phyloP scores from a whole-genome alignment of 2,329 filamentous ascomycete genomes.

The Bimuria novae-zelandiae region DNA sequence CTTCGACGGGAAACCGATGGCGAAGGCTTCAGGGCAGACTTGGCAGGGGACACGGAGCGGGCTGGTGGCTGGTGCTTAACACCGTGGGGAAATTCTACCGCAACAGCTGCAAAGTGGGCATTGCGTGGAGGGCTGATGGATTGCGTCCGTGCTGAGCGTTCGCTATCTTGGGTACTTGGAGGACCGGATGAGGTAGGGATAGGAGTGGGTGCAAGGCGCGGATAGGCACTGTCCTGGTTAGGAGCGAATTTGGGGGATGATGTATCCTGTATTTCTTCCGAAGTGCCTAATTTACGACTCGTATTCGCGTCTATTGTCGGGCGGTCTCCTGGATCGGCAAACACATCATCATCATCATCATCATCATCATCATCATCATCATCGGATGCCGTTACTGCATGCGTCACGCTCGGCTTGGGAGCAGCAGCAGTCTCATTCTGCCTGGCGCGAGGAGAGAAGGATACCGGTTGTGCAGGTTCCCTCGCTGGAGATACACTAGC shows the following conservation, averaged over 20 bases:
- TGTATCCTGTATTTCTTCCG: conserved; percentile 11
- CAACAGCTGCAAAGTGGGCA: conserved; percentile 67
- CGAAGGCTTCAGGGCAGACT: conserved; percentile 73
- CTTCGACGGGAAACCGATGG: conserved; percentile 57
- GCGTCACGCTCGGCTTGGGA: neutral
- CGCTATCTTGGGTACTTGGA: conserved; percentile 19
- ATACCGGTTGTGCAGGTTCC: conserved; percentile 12
- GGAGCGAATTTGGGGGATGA: conserved; percentile 25
- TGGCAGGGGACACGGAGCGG: conserved; percentile 74
- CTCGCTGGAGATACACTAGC: conserved; percentile 11
- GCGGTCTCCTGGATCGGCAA: conserved; percentile 49
- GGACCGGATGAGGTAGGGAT: conserved; percentile 14
- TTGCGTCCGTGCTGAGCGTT: conserved; percentile 41
- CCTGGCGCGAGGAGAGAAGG: neutral
- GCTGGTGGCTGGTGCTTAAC: conserved; percentile 71
- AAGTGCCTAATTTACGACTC: conserved; percentile 20
- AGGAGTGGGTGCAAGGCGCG: conserved; percentile 20
- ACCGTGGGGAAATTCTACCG: conserved; percentile 56
- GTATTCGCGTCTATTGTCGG: conserved; percentile 29
- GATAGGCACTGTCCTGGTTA: conserved; percentile 36
- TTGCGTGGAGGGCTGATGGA: conserved; percentile 67
- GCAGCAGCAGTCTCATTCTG: neutral
- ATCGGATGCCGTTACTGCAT: neutral
- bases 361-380: no score
- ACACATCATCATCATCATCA: no score